A percentile compares a stretch with the other conserved stretches of the same genome.
Evolutionary conservation across 2,329 filamentous ascomycete species (phyloP).

Genomic region (Stagonosporopsis vannaccii): DNA sequence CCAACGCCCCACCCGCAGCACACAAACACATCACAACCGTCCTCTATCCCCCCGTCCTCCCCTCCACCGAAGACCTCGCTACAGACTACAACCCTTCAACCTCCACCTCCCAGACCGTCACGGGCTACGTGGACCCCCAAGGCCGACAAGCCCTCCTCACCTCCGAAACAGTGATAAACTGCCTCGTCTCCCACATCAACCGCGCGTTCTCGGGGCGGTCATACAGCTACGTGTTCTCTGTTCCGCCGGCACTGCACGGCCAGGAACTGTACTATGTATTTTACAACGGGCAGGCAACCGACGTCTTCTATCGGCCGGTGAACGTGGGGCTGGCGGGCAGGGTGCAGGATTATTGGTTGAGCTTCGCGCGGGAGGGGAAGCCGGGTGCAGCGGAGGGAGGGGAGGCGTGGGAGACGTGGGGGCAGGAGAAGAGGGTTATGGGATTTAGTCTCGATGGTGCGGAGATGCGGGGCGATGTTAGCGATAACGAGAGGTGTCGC

Average conservation of each 20-base stretch:
- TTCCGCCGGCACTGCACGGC: background rate
- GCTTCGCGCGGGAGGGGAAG: background rate
- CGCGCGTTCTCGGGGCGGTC: background rate
- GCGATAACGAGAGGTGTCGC: background rate
- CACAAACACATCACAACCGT: background rate
- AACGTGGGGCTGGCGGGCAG: background rate
- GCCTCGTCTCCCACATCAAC: background rate
- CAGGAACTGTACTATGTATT: background rate
- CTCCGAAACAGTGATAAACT: background rate
- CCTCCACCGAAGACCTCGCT: background rate
- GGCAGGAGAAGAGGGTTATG: background rate
- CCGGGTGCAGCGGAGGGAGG: no score
- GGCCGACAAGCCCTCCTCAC: background rate
- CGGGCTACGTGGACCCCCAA: background rate
- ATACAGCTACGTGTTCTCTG: background rate
- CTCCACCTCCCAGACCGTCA: background rate
- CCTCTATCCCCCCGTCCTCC: background rate
- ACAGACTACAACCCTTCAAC: background rate
- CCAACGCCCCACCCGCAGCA: background rate
- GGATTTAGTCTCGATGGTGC: background rate
- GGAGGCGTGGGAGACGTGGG: background rate
- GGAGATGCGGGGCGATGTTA: background rate
- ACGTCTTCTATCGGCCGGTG: background rate
- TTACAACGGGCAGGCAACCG: background rate
- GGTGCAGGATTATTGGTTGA: background rate